Conservation (phyloP, 257 asterid species). For the Nicotiana knightiana region DNA sequence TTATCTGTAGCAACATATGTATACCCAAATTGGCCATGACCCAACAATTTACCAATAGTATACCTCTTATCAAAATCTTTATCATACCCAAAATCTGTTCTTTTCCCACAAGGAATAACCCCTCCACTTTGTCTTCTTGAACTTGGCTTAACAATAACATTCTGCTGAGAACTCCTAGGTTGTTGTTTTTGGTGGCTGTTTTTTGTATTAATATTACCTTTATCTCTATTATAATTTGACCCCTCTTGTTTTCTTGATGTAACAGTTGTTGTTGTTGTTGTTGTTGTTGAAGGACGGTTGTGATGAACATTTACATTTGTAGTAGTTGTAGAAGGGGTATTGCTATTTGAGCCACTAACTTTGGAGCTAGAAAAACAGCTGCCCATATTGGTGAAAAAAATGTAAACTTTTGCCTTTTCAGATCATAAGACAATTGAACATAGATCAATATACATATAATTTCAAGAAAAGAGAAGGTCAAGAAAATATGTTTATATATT, state of each 20-base stretch:
- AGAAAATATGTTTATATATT: not conserved
- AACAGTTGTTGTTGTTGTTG: constrained; percentile 18
- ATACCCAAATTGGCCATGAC: constrained; percentile 98
- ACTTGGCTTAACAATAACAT: constrained; percentile 23
- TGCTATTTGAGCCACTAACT: constrained; percentile 52
- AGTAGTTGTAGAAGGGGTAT: constrained; percentile 27
- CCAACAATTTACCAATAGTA: constrained; percentile 80
- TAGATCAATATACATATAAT: not conserved
- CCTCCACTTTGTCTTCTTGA: constrained; percentile 63
- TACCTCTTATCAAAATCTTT: constrained; percentile 76
- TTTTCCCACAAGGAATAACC: constrained; percentile 76
- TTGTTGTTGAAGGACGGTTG: constrained; percentile 28
- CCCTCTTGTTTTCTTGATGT: constrained; percentile 29
- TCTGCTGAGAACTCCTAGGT: constrained; percentile 36
- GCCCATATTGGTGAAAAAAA: constrained; percentile 35
- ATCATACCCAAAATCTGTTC: constrained; percentile 95
- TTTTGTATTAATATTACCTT: not conserved
- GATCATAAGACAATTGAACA: constrained; percentile 12
- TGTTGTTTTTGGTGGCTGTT: constrained; percentile 29
- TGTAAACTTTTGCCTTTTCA: not conserved
- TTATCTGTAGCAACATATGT: constrained; percentile 88
- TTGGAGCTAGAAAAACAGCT: constrained; percentile 53
- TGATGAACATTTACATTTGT: not conserved
- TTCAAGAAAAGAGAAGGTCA: constrained; percentile 6
- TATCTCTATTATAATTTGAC: constrained; percentile 15